Evolutionary conservation across 768 basidiomycete genomes (phyloP), one percentile per base, ranked within the genome.

Genomic region (Tulasnella sp.): DNA sequence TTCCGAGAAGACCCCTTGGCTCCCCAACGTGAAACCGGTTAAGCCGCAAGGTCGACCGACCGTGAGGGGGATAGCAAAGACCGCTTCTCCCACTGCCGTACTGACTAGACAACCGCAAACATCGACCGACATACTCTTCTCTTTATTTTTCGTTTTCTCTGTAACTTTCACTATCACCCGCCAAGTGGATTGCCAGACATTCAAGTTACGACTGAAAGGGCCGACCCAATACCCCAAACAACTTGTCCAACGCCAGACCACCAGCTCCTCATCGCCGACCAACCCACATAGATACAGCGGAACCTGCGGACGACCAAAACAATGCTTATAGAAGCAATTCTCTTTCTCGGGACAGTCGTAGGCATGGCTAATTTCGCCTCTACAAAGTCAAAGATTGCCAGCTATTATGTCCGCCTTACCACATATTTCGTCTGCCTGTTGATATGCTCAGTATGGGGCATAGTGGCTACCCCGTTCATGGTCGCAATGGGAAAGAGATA

Each of bases 401-500:
- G 67, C 29, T 68, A 68, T n/a, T 68, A 68, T 68, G 67, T 17
- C 1, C 39, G 19, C 12, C 22, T 64, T 19, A 3, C 59, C 17
- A 72, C 39, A 29, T 72, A 62, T 39, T 39, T 72, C 40, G 14
- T 64, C 34, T 35, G 34, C 37, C 36, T 62, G 2, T 1, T 41
- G n/a, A 29, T 72, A 37, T 37, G 62, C 59, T 59, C 62, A 40
- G 29, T 11, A 40, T 29, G 37, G 39, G 67, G 67, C 34, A 63
- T 72, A 62, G 52, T 63, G 22, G 47, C 40, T 35, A 32, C 59
- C 12, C n/a, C 62, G 37, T 32, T 36, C 35, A 62, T 62, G 70
- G 4, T 19, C 16, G 5, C n/a, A 19, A 32, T 22, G 3, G 52
- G 47, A 16, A 64, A 86, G 67, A 82, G 89, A 37, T 88, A 87